Conservation (phyloP, 352 stramenopile genomes). For the Phytophthora foliorum region DNA sequence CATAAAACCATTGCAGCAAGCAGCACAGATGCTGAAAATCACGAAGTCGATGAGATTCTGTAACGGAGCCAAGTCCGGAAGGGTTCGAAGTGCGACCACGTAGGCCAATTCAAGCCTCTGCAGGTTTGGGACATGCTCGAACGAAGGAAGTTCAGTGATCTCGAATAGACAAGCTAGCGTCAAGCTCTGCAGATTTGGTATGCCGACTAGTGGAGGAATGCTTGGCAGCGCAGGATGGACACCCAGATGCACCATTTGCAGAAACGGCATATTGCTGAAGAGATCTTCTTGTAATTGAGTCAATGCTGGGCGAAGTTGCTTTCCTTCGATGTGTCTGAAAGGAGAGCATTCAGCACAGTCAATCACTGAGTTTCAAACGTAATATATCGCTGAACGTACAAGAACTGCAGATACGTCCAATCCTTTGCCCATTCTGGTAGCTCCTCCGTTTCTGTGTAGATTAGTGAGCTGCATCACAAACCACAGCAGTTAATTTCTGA, state of each 20-base stretch:
- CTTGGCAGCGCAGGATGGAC: constrained; percentile 13
- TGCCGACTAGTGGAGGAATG: constrained; percentile 24
- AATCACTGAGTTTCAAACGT: no score
- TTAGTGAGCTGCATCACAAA: constrained; percentile 31
- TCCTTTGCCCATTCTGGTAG: constrained; percentile 33
- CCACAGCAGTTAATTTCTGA: not conserved
- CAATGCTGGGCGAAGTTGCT: constrained; percentile 19
- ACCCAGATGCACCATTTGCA: constrained; percentile 25
- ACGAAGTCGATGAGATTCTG: constrained; percentile 13
- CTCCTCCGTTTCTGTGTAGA: constrained; percentile 30
- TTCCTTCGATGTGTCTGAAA: constrained; percentile 19
- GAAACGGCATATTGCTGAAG: constrained; percentile 34
- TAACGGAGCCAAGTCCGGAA: constrained; percentile 27
- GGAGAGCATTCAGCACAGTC: no score
- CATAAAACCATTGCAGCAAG: constrained; percentile 47
- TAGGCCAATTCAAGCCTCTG: no score
- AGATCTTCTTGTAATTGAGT: constrained; percentile 15
- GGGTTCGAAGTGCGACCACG: constrained; percentile 6
- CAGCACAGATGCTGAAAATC: constrained; percentile 9
- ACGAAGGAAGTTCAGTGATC: constrained; percentile 15
- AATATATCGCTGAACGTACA: constrained; percentile 12
- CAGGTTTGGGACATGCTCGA: constrained; percentile 13
- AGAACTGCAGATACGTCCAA: constrained; percentile 21
- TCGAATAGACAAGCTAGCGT: no score
- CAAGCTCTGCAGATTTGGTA: constrained; percentile 30